Evolutionary conservation across 805 yeast species (phyloP).

Genomic region (Ascoidea asiatica): DNA sequence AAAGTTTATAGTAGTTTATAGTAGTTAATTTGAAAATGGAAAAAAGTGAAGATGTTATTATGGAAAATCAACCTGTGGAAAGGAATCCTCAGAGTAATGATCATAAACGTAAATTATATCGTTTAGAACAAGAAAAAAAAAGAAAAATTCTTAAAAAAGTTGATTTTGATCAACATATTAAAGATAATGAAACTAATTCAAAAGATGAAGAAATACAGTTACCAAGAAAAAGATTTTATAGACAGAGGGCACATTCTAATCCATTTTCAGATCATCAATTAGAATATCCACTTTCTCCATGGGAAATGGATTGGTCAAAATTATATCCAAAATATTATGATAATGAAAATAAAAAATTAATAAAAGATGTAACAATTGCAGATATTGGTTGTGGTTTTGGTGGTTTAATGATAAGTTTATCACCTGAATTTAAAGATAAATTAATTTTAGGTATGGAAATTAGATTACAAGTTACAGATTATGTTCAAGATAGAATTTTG

Average conservation of each 20-base stretch:
- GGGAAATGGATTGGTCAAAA: conserved; percentile 75
- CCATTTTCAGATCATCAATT: conserved; percentile 92
- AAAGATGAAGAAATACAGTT: conserved; percentile 28
- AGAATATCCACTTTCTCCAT: conserved; percentile 76
- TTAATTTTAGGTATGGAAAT: conserved; percentile 93
- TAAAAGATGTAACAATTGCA: conserved; percentile 65
- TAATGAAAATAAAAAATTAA: conserved; percentile 18
- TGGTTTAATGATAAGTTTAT: conserved; percentile 69
- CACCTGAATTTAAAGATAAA: conserved; percentile 62
- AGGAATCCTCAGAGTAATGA: too few relatives aligned
- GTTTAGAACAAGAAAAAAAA: conserved; percentile 31
- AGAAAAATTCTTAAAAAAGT: conserved; percentile 32
- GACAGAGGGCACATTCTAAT: conserved; percentile 96
- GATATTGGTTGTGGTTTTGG: conserved; percentile 98
- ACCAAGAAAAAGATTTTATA: conserved; percentile 77
- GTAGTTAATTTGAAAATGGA: too few relatives aligned
- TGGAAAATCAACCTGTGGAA: too few relatives aligned
- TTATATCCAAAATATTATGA: conserved; percentile 53
- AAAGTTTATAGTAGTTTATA: too few relatives aligned
- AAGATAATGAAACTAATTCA: conserved; percentile 12
- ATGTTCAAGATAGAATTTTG: conserved; percentile 87
- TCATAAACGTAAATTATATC: conserved; percentile 31
- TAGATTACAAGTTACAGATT: conserved; percentile 93
- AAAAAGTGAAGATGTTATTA: too few relatives aligned
- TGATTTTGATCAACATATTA: conserved; percentile 22